Percentiles rank a stretch among this genome's conserved stretches.
Conservation (phyloP, 345 rosid genomes). For the Anacardium occidentale region DNA sequence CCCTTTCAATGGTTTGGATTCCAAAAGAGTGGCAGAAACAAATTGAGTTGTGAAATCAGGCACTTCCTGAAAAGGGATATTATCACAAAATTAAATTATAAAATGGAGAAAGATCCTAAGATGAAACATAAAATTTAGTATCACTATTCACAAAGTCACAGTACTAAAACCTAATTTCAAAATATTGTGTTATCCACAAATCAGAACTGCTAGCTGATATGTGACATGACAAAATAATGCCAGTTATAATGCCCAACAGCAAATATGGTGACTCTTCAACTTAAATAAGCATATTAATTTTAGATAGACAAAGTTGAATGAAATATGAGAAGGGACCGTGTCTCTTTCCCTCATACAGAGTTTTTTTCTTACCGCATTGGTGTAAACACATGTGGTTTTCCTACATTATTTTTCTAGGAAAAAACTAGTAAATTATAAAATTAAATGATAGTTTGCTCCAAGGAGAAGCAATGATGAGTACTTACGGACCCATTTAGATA, state of each 20-base stretch:
- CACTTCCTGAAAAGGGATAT: conserved; percentile 51
- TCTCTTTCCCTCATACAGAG: neutral
- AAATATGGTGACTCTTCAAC: neutral
- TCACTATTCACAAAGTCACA: neutral
- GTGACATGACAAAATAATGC: neutral
- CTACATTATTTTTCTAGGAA: neutral
- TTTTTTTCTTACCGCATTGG: neutral
- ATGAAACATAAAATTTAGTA: neutral
- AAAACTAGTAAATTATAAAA: neutral
- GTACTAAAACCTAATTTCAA: neutral
- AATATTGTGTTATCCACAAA: neutral
- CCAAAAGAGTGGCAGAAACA: conserved; percentile 37
- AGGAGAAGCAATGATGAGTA: neutral
- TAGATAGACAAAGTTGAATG: neutral
- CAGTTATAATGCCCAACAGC: neutral
- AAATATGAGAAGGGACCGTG: neutral
- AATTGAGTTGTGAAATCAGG: conserved; percentile 65
- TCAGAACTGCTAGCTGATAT: neutral
- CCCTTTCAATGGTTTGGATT: conserved; percentile 73
- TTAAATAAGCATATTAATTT: neutral
- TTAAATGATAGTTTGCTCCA: neutral
- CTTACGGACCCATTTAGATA: neutral
- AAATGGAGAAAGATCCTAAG: neutral
- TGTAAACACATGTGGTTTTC: neutral
- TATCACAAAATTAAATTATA: conserved; percentile 2